Base-by-base conservation (phyloP, 495 filamentous ascomycete species). In the Eremomyces bilateralis region DNA sequence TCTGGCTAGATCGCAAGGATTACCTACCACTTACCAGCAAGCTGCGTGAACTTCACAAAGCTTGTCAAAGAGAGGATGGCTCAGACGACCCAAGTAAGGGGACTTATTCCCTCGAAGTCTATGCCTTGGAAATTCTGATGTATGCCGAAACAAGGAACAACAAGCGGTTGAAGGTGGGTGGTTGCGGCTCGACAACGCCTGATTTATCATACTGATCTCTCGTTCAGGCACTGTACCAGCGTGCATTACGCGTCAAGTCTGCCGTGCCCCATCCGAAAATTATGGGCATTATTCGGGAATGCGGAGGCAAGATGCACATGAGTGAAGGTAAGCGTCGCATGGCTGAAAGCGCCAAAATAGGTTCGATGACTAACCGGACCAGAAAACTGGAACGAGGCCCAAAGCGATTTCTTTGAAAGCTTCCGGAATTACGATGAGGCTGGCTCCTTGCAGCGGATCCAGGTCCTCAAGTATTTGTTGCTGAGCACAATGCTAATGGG, bases 261-360 rank as follows among this genome's bases (percentile, higher is more conserved):
- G 88, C 90, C 0, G 90, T 97, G 4, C 84, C 88, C 8, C 88
- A 97, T 54, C 88, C 88, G 34, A 92, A 91, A 59, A 91, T 97
- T 48, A 94, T 95, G 80, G 88, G 88, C 21, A 81, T 95, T 50
- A 95, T 97, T 49, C 77, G 90, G 33, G 88, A 97, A 56, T 95
- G 88, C 53, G 90, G 88, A 43, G 88, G 88, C 40, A 97, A 97
- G 61, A 97, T 97, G 88, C 84, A 97, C 56, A 94, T 97, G 90
- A 91, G 80, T 48, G 88, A 97, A 61, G 62, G 59, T 58, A 45
- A 36, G 43, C 21, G 25, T 38, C 15, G 11, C 13, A 28, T 4
- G 33, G 11, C 10, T 3, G 20, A 17, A 12, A 8, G 22, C 22
- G 29, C 11, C 13, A 33, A 31, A 32, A 21, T 17, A 25, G 39